Evolutionary conservation across 2,329 filamentous ascomycete species (phyloP).

Genomic region (Ustilaginoidea virens): DNA sequence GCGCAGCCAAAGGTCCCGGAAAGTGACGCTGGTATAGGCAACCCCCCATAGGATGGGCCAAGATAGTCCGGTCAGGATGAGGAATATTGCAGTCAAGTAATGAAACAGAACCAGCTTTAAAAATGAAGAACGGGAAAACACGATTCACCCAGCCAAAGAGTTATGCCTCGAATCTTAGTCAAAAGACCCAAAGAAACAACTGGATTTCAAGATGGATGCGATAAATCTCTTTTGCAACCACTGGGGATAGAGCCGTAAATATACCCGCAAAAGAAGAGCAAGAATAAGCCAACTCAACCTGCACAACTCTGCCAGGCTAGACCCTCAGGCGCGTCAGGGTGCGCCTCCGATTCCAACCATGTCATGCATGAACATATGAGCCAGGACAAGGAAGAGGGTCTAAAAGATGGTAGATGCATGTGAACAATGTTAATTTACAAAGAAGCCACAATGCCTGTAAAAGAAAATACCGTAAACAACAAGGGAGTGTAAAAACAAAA

Average conservation of each 20-base stretch:
- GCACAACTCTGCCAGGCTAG: too few species aligned
- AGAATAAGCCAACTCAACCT: background rate
- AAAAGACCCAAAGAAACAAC: too few species aligned
- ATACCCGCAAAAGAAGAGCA: constrained; percentile 1
- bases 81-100: background rate
- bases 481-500: too few species aligned
- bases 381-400: constrained; percentile 14
- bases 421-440: constrained; percentile 7
- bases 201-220: too few species aligned
- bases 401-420: constrained; percentile 11
- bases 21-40: too few species aligned
- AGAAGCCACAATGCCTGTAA: constrained; percentile 2
- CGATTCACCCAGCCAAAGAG: background rate
- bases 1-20: too few species aligned
- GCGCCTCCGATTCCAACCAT: constrained; percentile 11
- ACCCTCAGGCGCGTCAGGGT: constrained; percentile 3
- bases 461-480: background rate
- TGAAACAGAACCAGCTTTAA: background rate
- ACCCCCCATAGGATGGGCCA: too few species aligned
- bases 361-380: constrained; percentile 23
- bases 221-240: too few species aligned
- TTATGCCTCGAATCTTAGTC: constrained; percentile 1
- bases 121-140: background rate
- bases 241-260: constrained; percentile 3
- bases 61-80: too few species aligned